Conservation (phyloP, 2,329 filamentous ascomycete species). For the Microcyclospora tardicrescens region DNA sequence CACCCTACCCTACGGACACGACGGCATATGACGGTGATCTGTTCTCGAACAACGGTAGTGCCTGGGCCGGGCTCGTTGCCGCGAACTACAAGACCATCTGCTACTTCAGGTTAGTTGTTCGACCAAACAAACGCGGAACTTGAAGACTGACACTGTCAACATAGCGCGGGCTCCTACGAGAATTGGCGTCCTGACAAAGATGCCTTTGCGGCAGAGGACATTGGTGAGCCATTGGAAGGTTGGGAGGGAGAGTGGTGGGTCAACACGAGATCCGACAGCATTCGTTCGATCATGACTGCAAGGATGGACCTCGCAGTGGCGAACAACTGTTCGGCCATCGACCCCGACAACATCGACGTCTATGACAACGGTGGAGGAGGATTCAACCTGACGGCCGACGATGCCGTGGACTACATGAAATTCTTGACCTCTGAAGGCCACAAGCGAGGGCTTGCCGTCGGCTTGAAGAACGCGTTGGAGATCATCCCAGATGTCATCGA, state of each 20-base stretch:
- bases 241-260: slow-evolving; percentile 60
- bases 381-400: slow-evolving; percentile 1
- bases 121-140: slow-evolving; percentile 21
- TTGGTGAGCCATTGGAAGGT: slow-evolving; percentile 46
- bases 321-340: slow-evolving; percentile 27
- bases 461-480: slow-evolving; percentile 54
- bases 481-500: slow-evolving; percentile 42
- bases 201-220: slow-evolving; percentile 42
- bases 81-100: slow-evolving; percentile 32
- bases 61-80: slow-evolving; percentile 27
- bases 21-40: slow-evolving; percentile 34
- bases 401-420: slow-evolving; percentile 43
- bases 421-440: slow-evolving; percentile 47
- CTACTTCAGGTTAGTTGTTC: slow-evolving; percentile 32
- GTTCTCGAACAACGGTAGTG: slow-evolving; percentile 1
- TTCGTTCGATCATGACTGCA: slow-evolving; percentile 51
- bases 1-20: slow-evolving; percentile 19
- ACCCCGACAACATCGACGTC: slow-evolving; percentile 22
- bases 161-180: slow-evolving; percentile 59
- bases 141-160: slow-evolving; percentile 53
- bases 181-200: slow-evolving; percentile 45
- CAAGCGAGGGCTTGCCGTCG: slow-evolving; percentile 44
- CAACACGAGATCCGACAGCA: slow-evolving; percentile 42
- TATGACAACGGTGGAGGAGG: slow-evolving; percentile 9
- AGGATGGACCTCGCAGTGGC: slow-evolving; percentile 45